Conservation (phyloP, 768 basidiomycete genomes). For the Collybia sp. region DNA sequence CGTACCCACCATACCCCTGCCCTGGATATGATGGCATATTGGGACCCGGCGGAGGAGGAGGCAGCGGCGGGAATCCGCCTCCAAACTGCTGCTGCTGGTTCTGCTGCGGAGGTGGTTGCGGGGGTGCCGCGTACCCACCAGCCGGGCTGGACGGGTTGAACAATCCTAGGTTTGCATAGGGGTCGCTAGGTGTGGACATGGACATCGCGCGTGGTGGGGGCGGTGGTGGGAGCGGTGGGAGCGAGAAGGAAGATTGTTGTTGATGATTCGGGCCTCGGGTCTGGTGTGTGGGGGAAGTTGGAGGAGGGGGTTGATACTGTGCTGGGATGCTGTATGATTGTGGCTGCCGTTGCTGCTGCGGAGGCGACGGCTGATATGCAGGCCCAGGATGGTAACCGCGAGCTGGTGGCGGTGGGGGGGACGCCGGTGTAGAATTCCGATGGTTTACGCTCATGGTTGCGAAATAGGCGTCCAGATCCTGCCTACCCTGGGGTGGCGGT, state of each 20-base stretch:
- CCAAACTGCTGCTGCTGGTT: conserved; percentile 1
- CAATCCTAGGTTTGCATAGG: conserved; percentile 31
- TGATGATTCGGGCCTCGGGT: conserved; percentile 18
- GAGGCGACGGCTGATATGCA: conserved; percentile 14
- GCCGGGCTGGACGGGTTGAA: conserved; percentile 17
- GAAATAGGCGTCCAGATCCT: conserved; percentile 47
- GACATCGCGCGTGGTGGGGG: conserved; percentile 22
- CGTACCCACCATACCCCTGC: conserved; percentile 2
- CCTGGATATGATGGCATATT: background rate
- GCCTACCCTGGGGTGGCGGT: conserved; percentile 40
- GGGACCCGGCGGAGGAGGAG: conserved; percentile 12
- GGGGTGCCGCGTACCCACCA: background rate
- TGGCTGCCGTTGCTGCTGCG: conserved; percentile 13
- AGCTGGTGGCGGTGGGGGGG: conserved; percentile 10
- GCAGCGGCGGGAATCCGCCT: conserved; percentile 6
- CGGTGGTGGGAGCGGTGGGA: conserved; percentile 23
- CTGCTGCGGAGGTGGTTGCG: background rate
- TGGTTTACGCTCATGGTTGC: conserved; percentile 48
- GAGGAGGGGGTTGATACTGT: conserved; percentile 4
- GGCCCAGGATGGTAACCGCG: conserved; percentile 15
- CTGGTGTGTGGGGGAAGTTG: conserved; percentile 8
- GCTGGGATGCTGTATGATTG: conserved; percentile 15
- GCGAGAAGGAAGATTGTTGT: conserved; percentile 15
- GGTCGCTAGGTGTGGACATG: conserved; percentile 22
- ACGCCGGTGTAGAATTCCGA: conserved; percentile 19